Evolutionary conservation across 2,329 filamentous ascomycete species (phyloP).

Genomic region (Colletotrichum sp.): DNA sequence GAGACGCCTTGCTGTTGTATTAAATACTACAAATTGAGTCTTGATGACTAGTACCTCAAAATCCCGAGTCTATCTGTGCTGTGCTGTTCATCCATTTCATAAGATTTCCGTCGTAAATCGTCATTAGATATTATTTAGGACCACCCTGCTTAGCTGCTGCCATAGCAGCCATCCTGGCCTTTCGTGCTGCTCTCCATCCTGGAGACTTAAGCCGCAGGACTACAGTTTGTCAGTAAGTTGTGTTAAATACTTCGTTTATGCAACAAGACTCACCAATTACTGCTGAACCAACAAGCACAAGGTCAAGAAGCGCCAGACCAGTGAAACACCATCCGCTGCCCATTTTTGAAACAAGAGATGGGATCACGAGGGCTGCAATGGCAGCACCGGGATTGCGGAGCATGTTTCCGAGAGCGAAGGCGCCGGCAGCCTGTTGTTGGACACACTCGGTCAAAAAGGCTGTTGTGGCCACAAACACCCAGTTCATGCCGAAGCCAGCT

Average conservation of each 20-base stretch:
- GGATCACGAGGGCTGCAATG: slow-evolving; percentile 39
- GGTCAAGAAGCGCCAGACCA: slow-evolving; percentile 37
- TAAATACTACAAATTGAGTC: not conserved
- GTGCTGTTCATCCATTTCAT: not conserved
- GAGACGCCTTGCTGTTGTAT: not conserved
- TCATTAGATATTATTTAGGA: not conserved
- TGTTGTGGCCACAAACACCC: slow-evolving; percentile 46
- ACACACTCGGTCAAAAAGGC: slow-evolving; percentile 45
- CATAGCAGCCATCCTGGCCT: slow-evolving; percentile 12
- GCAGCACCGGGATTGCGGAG: slow-evolving; percentile 44
- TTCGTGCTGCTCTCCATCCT: slow-evolving; percentile 13
- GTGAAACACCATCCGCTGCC: slow-evolving; percentile 45
- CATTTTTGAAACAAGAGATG: slow-evolving; percentile 34
- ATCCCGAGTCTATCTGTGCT: not conserved
- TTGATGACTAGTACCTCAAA: not conserved
- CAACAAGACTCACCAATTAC: slow-evolving; percentile 22
- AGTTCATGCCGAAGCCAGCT: slow-evolving; percentile 41
- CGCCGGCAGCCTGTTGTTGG: slow-evolving; percentile 39
- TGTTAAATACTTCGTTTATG: no score
- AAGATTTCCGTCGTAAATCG: not conserved
- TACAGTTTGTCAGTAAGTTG: not conserved
- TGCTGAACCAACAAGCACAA: slow-evolving; percentile 26
- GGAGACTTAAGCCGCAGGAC: slow-evolving; percentile 12
- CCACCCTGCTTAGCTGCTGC: slow-evolving; percentile 3
- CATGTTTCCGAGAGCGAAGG: slow-evolving; percentile 44